Percentiles rank a stretch among this genome's conserved stretches.
phyloP scores from a whole-genome alignment of 441 rosid species.

The Pelargonium fulgidum region DNA sequence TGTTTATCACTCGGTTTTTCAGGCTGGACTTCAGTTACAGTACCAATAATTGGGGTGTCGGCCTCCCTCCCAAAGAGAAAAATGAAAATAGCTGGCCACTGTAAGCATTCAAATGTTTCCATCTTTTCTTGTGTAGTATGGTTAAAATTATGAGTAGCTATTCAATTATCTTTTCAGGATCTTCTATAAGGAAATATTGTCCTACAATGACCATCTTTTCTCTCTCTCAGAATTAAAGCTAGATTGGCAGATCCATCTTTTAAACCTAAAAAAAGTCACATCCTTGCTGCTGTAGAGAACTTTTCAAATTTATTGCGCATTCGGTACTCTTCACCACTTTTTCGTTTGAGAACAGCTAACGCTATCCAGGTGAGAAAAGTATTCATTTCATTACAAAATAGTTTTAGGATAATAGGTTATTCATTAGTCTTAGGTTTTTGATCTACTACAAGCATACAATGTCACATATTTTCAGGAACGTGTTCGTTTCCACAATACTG shows the following conservation, averaged over 20 bases:
- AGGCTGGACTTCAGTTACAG: constrained; percentile 83
- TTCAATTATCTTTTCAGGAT: constrained; percentile 4
- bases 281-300: constrained; percentile 64
- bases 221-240: constrained; percentile 55
- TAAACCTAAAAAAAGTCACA: constrained; percentile 71
- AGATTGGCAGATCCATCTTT: constrained; percentile 83
- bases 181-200: not conserved
- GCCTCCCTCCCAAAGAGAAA: constrained; percentile 88
- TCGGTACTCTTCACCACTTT: constrained; percentile 88
- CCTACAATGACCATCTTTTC: constrained; percentile 10
- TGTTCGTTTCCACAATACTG: constrained; percentile 68
- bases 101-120: constrained; percentile 40
- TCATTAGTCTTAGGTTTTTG: not conserved
- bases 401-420: not conserved
- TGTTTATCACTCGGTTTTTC: constrained; percentile 26
- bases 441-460: not conserved
- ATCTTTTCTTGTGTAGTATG: not conserved
- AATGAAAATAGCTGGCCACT: constrained; percentile 76
- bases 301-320: constrained; percentile 60
- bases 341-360: constrained; percentile 65
- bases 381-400: not conserved
- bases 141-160: not conserved
- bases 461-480: constrained; percentile 44
- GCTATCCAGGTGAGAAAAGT: constrained; percentile 66
- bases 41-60: constrained; percentile 88